These are phyloP conservation scores for Groenewaldozyma salmanticensis DNA, from an alignment of 805 yeast genomes.

Conservation along the genomic window DNA sequence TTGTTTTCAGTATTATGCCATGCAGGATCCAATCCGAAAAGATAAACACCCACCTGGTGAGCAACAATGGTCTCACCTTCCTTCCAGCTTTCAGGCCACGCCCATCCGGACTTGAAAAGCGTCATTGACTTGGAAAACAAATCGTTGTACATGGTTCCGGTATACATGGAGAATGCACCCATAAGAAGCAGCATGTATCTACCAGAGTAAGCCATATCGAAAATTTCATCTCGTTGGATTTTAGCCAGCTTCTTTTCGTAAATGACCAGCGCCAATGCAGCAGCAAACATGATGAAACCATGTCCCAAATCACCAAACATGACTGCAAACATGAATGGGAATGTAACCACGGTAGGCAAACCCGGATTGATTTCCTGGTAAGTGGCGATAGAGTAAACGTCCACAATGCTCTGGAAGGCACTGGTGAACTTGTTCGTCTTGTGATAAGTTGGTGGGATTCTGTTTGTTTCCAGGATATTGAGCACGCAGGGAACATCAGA, in stretches of 20 bases:
- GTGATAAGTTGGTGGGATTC: constrained; percentile 90
- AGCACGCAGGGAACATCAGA: constrained; percentile 39
- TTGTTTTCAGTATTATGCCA: constrained; percentile 98
- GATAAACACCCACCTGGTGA: constrained; percentile 55
- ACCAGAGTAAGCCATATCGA: constrained; percentile 93
- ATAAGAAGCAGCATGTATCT: constrained; percentile 82
- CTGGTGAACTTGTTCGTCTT: constrained; percentile 89
- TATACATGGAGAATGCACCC: constrained; percentile 94
- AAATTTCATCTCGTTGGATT: constrained; percentile 79
- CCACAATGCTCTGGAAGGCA: constrained; percentile 89
- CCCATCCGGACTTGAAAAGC: constrained; percentile 83
- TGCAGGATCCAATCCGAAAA: constrained; percentile 81
- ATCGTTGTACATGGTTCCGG: constrained; percentile 92
- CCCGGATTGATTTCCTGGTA: constrained; percentile 97
- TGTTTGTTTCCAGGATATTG: constrained; percentile 58
- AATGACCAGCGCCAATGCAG: constrained; percentile 60
- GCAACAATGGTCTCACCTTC: constrained; percentile 66
- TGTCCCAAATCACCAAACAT: constrained; percentile 99
- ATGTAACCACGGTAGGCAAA: constrained; percentile 85
- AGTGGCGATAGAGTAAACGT: constrained; percentile 88
- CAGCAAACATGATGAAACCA: constrained; percentile 72
- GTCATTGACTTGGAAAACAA: constrained; percentile 86
- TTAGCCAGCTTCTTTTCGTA: constrained; percentile 63
- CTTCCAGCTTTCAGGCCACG: constrained; percentile 71
- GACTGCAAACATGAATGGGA: constrained; percentile 97